A percentile compares a stretch with the other conserved stretches of the same genome.
Conservation (phyloP, 164 flowering plant genomes). For the Magnolia changhungtana region DNA sequence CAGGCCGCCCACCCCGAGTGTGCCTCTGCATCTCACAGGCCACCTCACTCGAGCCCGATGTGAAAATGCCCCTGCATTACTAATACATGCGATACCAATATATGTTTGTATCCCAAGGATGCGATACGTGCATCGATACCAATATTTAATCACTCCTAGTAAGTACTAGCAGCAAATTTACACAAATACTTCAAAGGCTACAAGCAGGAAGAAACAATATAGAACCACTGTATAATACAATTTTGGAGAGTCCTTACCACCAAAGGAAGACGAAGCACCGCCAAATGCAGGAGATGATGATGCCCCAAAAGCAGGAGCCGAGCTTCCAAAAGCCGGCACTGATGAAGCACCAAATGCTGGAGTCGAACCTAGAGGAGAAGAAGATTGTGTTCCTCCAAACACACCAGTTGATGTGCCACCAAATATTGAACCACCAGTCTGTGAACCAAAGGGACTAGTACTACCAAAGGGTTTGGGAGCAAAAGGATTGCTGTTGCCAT, state of each 20-base stretch:
- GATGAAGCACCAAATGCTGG: conserved; percentile 81
- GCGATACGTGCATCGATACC: too few species aligned
- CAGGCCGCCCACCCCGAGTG: too few species aligned
- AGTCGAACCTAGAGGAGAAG: conserved; percentile 64
- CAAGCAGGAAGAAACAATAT: too few species aligned
- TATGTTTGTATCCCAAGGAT: too few species aligned
- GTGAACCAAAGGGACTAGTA: conserved; percentile 75
- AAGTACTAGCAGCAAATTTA: too few species aligned
- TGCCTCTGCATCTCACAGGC: too few species aligned
- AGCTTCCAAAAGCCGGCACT: conserved; percentile 70
- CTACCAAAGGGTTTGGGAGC: conserved; percentile 89
- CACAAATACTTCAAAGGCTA: too few species aligned
- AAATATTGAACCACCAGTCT: conserved; percentile 80
- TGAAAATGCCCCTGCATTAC: too few species aligned
- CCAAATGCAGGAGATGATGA: conserved; percentile 78
- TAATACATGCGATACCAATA: too few species aligned
- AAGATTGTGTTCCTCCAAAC: conserved; percentile 69
- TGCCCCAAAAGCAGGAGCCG: conserved; percentile 66
- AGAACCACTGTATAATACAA: neutral
- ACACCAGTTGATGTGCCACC: conserved; percentile 95
- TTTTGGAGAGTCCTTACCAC: conserved; percentile 34
- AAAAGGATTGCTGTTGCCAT: conserved; percentile 72
- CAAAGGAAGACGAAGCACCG: conserved; percentile 59
- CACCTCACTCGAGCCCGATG: too few species aligned
- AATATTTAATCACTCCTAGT: too few species aligned